Conservation (phyloP, 2,329 filamentous ascomycete species). For the Aspergillus sclerotialis region DNA sequence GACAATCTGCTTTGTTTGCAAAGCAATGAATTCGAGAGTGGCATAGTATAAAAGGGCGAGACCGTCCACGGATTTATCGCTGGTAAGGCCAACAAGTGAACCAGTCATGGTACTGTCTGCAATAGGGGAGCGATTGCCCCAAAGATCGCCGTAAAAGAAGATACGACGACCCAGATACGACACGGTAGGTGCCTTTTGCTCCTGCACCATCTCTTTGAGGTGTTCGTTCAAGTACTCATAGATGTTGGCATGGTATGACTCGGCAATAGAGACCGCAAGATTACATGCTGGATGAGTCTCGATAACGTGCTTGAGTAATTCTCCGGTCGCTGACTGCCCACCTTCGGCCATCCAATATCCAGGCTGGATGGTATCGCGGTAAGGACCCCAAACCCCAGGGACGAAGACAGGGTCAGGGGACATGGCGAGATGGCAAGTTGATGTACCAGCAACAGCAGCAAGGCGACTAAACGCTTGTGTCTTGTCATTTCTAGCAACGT, state of each 20-base stretch:
- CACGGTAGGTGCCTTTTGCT: slow-evolving; percentile 64
- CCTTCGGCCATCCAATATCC: slow-evolving; percentile 96
- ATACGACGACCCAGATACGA: slow-evolving; percentile 85
- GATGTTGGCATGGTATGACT: slow-evolving; percentile 78
- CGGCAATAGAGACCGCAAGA: slow-evolving; percentile 69
- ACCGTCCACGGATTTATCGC: slow-evolving; percentile 78
- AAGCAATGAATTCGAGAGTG: slow-evolving; percentile 95
- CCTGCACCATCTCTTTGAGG: slow-evolving; percentile 67
- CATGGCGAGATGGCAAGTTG: slow-evolving; percentile 96
- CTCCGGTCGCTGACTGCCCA: slow-evolving; percentile 91
- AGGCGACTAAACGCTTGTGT: slow-evolving; percentile 87
- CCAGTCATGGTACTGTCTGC: slow-evolving; percentile 92
- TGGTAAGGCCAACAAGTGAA: slow-evolving; percentile 76
- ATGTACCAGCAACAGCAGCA: slow-evolving; percentile 91
- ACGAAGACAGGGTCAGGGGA: slow-evolving; percentile 90
- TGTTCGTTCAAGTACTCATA: slow-evolving; percentile 93
- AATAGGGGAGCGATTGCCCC: slow-evolving; percentile 91
- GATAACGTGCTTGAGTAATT: slow-evolving; percentile 86
- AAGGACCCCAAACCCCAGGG: slow-evolving; percentile 92
- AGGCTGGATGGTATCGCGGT: slow-evolving; percentile 86
- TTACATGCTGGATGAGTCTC: slow-evolving; percentile 90
- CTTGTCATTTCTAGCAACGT: slow-evolving; percentile 72
- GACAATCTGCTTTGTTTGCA: slow-evolving; percentile 94
- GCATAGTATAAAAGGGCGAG: slow-evolving; percentile 90
- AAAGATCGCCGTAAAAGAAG: slow-evolving; percentile 98